Conservation (phyloP, 2,329 filamentous ascomycete species). For the Zasmidium angulare region DNA sequence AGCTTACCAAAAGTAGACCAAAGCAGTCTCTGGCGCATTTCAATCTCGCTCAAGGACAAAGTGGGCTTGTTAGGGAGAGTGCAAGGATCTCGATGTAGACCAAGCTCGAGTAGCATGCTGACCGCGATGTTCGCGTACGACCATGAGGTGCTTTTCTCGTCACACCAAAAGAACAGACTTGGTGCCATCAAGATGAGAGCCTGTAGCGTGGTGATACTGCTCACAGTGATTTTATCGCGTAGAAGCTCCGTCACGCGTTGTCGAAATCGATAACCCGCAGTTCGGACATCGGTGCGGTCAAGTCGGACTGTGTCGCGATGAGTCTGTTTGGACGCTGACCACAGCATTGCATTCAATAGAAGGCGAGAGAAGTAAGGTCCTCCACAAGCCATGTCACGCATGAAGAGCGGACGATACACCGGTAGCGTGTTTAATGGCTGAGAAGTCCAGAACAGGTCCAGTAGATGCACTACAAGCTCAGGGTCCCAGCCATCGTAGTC, state of each 20-base stretch:
- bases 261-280: not conserved
- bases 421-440: no score
- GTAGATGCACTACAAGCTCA: no score
- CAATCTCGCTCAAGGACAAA: not conserved
- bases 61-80: not conserved
- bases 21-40: not conserved
- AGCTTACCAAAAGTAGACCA: not conserved
- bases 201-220: not conserved
- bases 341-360: not conserved
- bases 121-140: not conserved
- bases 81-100: not conserved
- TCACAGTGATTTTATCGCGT: not conserved
- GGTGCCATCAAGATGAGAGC: not conserved
- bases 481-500: no score
- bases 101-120: not conserved
- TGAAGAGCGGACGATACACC: not conserved
- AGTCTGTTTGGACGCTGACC: not conserved
- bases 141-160: not conserved
- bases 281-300: not conserved
- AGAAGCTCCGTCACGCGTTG: not conserved
- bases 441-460: no score
- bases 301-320: not conserved
- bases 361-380: not conserved
- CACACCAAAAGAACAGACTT: not conserved
- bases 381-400: not conserved